Percentiles rank a stretch among this genome's conserved stretches.
These are phyloP conservation scores for Neofusicoccum kwambonambiense DNA, from an alignment of 2,329 filamentous ascomycete species.

Conservation along the genomic window DNA sequence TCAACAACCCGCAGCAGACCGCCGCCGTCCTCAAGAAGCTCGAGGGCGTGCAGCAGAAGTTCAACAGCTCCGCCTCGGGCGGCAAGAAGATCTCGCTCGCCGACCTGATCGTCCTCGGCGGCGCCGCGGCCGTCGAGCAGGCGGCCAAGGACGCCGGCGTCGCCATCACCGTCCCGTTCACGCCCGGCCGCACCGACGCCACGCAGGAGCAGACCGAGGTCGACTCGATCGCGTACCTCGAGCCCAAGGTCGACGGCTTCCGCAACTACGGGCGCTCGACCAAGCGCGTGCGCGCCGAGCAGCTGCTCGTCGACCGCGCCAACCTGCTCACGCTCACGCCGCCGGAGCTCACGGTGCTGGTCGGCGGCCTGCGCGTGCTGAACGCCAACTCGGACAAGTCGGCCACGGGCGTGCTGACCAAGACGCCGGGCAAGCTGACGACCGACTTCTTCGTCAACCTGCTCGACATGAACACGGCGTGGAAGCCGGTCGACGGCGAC, in stretches of 20 bases:
- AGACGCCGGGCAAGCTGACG: constrained; percentile 65
- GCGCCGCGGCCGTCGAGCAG: constrained; percentile 69
- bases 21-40: constrained; percentile 60
- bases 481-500: constrained; percentile 55
- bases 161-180: constrained; percentile 61
- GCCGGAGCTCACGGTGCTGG: constrained; percentile 68
- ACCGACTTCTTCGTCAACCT: constrained; percentile 84
- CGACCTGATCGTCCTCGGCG: constrained; percentile 75
- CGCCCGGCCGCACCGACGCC: constrained; percentile 70
- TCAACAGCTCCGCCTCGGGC: constrained; percentile 54
- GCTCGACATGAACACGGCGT: constrained; percentile 64
- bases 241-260: constrained; percentile 73
- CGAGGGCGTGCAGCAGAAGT: constrained; percentile 64
- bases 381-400: constrained; percentile 72
- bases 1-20: constrained; percentile 71
- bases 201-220: constrained; percentile 70
- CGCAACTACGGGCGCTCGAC: constrained; percentile 71
- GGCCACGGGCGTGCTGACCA: constrained; percentile 65
- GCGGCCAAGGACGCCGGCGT: constrained; percentile 53
- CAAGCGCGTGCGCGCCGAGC: constrained; percentile 62
- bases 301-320: constrained; percentile 70
- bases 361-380: constrained; percentile 70
- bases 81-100: constrained; percentile 76
- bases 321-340: constrained; percentile 68
- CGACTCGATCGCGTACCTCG: constrained; percentile 62